These are phyloP conservation scores for Phytopythium boreale DNA, from an alignment of 352 stramenopile species.

Conservation along the genomic window DNA sequence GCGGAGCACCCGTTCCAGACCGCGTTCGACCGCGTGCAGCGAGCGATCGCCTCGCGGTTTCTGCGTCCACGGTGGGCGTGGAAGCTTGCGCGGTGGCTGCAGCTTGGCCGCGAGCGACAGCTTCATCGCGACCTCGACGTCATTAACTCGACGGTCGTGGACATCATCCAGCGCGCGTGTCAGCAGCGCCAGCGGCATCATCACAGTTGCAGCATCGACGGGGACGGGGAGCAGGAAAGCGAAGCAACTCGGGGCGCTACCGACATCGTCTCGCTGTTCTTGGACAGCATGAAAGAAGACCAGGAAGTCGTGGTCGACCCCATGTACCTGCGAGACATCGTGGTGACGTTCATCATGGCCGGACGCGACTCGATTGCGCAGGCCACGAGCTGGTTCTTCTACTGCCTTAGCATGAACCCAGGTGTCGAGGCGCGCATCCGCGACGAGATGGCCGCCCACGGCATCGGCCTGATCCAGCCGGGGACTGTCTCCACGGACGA, in stretches of 20 bases:
- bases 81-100: slow-evolving; percentile 34
- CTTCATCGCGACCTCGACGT: slow-evolving; percentile 32
- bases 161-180: slow-evolving; percentile 38
- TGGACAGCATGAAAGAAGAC: slow-evolving; percentile 18
- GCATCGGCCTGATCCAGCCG: slow-evolving; percentile 12
- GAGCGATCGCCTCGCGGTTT: slow-evolving; percentile 25
- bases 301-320: slow-evolving; percentile 28
- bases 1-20: slow-evolving; percentile 48
- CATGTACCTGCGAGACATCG: slow-evolving; percentile 60
- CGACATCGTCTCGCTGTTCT: slow-evolving; percentile 51
- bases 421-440: slow-evolving; percentile 42
- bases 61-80: slow-evolving; percentile 38
- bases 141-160: slow-evolving; percentile 46
- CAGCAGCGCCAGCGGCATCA: slow-evolving; percentile 7
- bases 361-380: slow-evolving; percentile 74
- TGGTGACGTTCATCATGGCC: slow-evolving; percentile 82
- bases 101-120: slow-evolving; percentile 29
- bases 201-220: slow-evolving; percentile 1
- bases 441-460: slow-evolving; percentile 31
- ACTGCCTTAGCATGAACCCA: slow-evolving; percentile 48
- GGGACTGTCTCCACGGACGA: background rate
- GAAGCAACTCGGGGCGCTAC: background rate
- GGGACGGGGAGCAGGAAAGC: background rate
- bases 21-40: slow-evolving; percentile 42
- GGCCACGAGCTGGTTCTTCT: slow-evolving; percentile 74